These are phyloP conservation scores for Calonectria hawksworthii DNA, from an alignment of 2,329 filamentous ascomycete genomes.

Conservation along the genomic window DNA sequence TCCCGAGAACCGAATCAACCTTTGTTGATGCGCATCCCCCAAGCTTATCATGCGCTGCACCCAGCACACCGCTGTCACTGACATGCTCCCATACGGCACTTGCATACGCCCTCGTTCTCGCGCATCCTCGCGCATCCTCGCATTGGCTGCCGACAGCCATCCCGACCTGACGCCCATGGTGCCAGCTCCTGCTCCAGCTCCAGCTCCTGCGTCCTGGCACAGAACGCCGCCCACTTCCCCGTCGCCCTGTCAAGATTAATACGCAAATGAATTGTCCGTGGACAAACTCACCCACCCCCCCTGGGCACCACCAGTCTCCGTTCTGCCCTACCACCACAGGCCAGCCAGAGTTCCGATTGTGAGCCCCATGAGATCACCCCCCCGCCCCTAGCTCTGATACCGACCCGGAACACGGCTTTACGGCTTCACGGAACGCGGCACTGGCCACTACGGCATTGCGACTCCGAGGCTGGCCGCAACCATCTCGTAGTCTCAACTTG, in stretches of 20 bases:
- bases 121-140: not conserved
- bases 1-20: not conserved
- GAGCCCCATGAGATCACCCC: slow-evolving; percentile 14
- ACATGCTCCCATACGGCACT: not conserved
- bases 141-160: not conserved
- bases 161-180: not conserved
- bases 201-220: not conserved
- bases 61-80: not conserved
- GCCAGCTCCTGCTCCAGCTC: not conserved
- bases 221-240: not conserved
- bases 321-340: not conserved
- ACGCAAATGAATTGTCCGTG: not conserved
- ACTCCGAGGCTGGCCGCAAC: not conserved
- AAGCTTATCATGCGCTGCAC: not conserved
- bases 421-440: slow-evolving; percentile 19
- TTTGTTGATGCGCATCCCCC: not conserved
- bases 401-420: slow-evolving; percentile 8
- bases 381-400: not conserved
- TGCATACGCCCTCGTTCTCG: not conserved
- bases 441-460: slow-evolving; percentile 5
- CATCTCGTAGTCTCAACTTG: not conserved
- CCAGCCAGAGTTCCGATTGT: slow-evolving; percentile 1
- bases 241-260: not conserved
- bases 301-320: not conserved
- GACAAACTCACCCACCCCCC: not conserved